Percentiles rank a stretch among this genome's conserved stretches.
Evolutionary conservation across 148 eudicot genomes (phyloP).

Genomic region (Arbutus unedo): DNA sequence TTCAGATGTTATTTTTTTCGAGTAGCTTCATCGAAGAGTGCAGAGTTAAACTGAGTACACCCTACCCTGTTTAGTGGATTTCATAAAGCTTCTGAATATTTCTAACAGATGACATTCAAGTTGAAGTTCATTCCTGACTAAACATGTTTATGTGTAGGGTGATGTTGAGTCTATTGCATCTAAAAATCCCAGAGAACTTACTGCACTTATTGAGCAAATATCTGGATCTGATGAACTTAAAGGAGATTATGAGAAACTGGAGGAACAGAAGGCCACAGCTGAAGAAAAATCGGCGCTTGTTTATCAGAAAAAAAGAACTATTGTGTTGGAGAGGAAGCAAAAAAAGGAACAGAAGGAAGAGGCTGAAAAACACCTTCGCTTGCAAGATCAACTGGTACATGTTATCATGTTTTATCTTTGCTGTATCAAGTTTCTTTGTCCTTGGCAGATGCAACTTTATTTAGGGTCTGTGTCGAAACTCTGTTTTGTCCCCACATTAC

Average conservation of each 20-base stretch:
- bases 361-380: constrained; percentile 88
- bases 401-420: background rate
- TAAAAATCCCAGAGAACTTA: constrained; percentile 91
- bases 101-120: background rate
- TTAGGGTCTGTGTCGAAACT: background rate
- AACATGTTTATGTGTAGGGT: constrained; percentile 46
- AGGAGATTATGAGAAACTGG: constrained; percentile 77
- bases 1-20: background rate
- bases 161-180: constrained; percentile 98
- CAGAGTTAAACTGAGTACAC: background rate
- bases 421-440: background rate
- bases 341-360: constrained; percentile 98
- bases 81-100: constrained; percentile 7
- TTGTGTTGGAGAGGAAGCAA: constrained; percentile 82
- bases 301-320: constrained; percentile 81
- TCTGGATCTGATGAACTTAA: constrained; percentile 97
- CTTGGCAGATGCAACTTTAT: background rate
- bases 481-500: background rate
- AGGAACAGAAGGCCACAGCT: constrained; percentile 75
- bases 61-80: background rate
- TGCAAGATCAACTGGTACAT: constrained; percentile 81
- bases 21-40: background rate
- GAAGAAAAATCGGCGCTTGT: constrained; percentile 84
- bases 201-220: constrained; percentile 87
- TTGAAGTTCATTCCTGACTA: background rate